Evolutionary conservation across 2,329 filamentous ascomycete species (phyloP).

Genomic region (Microsporum ferrugineum): DNA sequence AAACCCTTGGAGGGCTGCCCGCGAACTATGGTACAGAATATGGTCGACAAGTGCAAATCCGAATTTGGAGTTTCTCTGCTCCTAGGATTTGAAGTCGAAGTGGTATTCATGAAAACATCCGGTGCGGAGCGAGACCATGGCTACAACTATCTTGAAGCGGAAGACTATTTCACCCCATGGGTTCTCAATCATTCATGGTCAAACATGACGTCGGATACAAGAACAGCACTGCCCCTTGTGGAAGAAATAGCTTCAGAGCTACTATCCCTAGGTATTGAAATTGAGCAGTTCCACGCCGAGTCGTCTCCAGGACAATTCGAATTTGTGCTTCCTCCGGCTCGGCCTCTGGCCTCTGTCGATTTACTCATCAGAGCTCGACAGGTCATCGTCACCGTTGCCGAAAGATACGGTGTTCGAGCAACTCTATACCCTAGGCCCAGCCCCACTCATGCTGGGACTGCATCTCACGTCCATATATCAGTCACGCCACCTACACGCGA

Average conservation of each 20-base stretch:
- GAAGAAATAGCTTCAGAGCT: conserved; percentile 55
- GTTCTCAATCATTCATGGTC: conserved; percentile 61
- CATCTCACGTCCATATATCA: conserved; percentile 59
- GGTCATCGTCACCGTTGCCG: conserved; percentile 54
- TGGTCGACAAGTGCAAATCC: conserved; percentile 42
- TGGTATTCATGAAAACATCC: conserved; percentile 53
- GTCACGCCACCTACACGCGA: conserved; percentile 46
- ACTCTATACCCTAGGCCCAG: conserved; percentile 66
- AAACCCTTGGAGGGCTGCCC: conserved; percentile 50
- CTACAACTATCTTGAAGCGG: conserved; percentile 8
- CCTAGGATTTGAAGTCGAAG: conserved; percentile 72
- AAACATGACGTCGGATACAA: conserved; percentile 50
- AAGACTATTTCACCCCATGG: conserved; percentile 35
- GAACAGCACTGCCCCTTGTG: conserved; percentile 46
- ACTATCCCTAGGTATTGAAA: conserved; percentile 48
- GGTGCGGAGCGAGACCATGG: conserved; percentile 13
- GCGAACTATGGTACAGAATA: conserved; percentile 48
- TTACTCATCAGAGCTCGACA: conserved; percentile 59
- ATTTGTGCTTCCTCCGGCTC: conserved; percentile 53
- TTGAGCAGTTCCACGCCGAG: conserved; percentile 67
- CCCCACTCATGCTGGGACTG: conserved; percentile 47
- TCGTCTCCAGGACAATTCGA: conserved; percentile 65
- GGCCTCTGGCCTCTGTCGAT: conserved; percentile 59
- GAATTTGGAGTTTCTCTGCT: conserved; percentile 48
- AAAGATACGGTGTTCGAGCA: conserved; percentile 50